Percentiles rank a stretch among this genome's conserved stretches.
phyloP scores from a whole-genome alignment of 345 rosid genomes.

The Hypericum perforatum region DNA sequence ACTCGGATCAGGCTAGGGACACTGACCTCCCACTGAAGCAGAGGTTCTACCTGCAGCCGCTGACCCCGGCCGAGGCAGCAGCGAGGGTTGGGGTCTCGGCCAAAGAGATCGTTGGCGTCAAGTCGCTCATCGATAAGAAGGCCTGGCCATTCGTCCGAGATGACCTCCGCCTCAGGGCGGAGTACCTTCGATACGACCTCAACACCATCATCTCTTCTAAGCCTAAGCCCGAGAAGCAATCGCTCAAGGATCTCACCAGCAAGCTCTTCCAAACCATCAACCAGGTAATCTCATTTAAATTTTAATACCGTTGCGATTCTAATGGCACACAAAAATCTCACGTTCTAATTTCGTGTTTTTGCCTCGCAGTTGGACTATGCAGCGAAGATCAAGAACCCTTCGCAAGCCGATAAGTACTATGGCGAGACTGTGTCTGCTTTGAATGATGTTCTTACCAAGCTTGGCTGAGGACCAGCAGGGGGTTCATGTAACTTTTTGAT shows the following conservation, averaged over 20 bases:
- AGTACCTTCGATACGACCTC: constrained; percentile 78
- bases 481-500: too few relatives aligned
- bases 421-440: too few relatives aligned
- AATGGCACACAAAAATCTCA: too few relatives aligned
- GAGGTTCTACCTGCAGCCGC: constrained; percentile 68
- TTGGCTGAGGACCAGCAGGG: too few relatives aligned
- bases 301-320: neutral
- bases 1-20: constrained; percentile 86
- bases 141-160: constrained; percentile 76
- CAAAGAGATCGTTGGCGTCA: constrained; percentile 64
- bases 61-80: constrained; percentile 56
- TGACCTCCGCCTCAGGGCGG: constrained; percentile 7
- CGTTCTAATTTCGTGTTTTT: too few relatives aligned
- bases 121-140: constrained; percentile 68
- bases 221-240: constrained; percentile 62
- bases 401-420: too few relatives aligned
- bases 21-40: constrained; percentile 35
- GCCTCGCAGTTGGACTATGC: too few relatives aligned
- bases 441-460: too few relatives aligned
- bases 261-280: constrained; percentile 62
- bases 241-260: constrained; percentile 53
- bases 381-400: too few relatives aligned
- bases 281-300: constrained; percentile 29
- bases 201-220: constrained; percentile 71
- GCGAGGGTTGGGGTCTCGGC: constrained; percentile 81